Base-by-base conservation (phyloP, 129 eudicot genomes). In the Scalesia atractyloides region DNA sequence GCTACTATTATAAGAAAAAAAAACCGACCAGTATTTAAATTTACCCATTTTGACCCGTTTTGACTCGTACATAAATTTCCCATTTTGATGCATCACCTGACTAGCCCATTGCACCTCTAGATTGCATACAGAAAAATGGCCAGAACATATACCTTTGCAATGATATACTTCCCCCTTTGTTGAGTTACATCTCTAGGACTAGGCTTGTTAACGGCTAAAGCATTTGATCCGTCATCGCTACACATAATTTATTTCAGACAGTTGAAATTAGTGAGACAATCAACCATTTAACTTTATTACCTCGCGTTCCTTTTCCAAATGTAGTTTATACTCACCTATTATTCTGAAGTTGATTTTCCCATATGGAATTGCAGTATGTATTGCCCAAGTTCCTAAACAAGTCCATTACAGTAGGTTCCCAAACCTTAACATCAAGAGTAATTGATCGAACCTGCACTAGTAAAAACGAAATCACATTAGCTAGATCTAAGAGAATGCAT, bases 341-440 rank as follows among this genome's bases (percentile, higher is more conserved):
- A 59, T 52, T 78, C 44, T 76, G 86, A 74, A 80, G 85, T 48
- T 60, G 82, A 63, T 76, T 82, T 80, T 94, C 98, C 98, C 98
- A 94, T 69, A 94, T 68, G 61, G 98, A 94, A 77, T 94, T 94
- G 69, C 96, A 88, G 76, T 76, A 90, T 33, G 69, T 63, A 73
- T 94, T 94, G 9, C 99, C 99, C 68, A 94, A 84, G 24, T 78
- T 82, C 46, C 79, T 68, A 73, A 94, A 94, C 78, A 94, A 72
- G 9, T 90, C 91, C 83, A 94, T 79, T 50, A 94, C 82, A 5
- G 82, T 76, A 33, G 97, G 96, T 78, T 94, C 99, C 99, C 99
- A 94, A 43, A 90, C 99, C 80, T 79, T 94, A 50, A 94, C 99
- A 76, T 94, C 99, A 52, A 90, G 83, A 72, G 76, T 94, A 64